These are phyloP conservation scores for Candolleomyces efflorescens DNA, from an alignment of 768 basidiomycete genomes.

Conservation along the genomic window DNA sequence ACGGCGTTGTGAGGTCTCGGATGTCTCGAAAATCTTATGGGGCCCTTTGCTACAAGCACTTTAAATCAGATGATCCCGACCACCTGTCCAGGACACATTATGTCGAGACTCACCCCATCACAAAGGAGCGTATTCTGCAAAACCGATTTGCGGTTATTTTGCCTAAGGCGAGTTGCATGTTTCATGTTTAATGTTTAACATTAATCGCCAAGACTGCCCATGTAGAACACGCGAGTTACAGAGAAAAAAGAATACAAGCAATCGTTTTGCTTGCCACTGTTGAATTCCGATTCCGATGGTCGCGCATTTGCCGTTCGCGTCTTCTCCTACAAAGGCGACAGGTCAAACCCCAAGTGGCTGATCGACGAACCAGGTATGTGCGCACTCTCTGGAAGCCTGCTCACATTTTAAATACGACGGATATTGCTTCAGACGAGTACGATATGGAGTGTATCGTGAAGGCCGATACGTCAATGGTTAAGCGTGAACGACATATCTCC, in stretches of 20 bases:
- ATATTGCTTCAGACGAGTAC: background rate
- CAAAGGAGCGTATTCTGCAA: background rate
- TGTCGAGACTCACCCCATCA: background rate
- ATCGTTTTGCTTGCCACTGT: too few species aligned
- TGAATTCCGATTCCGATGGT: too few species aligned
- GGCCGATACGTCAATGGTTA: background rate
- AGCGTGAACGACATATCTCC: too few species aligned
- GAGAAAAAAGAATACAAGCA: background rate
- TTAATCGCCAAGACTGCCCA: too few species aligned
- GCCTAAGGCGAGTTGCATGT: background rate
- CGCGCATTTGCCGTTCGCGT: background rate
- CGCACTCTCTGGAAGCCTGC: background rate
- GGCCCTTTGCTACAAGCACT: constrained; percentile 24
- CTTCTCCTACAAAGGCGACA: background rate
- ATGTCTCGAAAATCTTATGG: constrained; percentile 40
- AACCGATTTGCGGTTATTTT: background rate
- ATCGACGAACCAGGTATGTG: background rate
- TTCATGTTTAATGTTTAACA: too few species aligned
- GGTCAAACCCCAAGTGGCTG: background rate
- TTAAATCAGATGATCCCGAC: constrained; percentile 27
- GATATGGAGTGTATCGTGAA: background rate
- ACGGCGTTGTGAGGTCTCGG: constrained; percentile 37
- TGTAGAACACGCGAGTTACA: background rate
- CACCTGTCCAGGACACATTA: constrained; percentile 25
- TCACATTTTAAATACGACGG: too few species aligned